Evolutionary conservation across 2,329 filamentous ascomycete species (phyloP).

Genomic region (Chaetomiaceae sp.): DNA sequence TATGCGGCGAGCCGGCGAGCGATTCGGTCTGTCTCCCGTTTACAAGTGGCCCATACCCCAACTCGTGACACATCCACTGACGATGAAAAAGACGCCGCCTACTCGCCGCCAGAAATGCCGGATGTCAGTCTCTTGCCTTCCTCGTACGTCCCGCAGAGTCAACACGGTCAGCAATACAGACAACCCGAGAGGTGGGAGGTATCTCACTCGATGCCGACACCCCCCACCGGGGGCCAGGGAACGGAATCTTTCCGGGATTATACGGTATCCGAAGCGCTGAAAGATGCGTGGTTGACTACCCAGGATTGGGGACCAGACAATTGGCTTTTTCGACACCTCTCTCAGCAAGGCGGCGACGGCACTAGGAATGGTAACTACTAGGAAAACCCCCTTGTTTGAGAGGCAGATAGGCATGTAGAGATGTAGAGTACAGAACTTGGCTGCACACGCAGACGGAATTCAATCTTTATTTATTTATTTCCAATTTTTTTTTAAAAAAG

Average conservation of each 20-base stretch:
- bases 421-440: no score
- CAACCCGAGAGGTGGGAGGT: background rate
- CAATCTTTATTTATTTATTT: no score
- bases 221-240: background rate
- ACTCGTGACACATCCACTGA: background rate
- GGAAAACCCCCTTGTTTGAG: no score
- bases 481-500: no score
- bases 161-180: background rate
- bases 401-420: no score
- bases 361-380: no score
- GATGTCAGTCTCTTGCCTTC: background rate
- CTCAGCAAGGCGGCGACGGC: no score
- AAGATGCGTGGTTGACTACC: slow-evolving; percentile 14
- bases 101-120: background rate
- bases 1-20: background rate
- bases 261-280: slow-evolving; percentile 6
- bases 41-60: background rate
- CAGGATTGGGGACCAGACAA: slow-evolving; percentile 15
- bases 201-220: background rate
- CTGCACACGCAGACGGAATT: no score
- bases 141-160: no score
- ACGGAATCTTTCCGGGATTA: slow-evolving; percentile 6
- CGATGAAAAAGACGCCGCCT: background rate
- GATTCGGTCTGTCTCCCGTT: background rate
- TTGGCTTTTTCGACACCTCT: slow-evolving; percentile 12